Evolutionary conservation across 2,329 filamentous ascomycete genomes (phyloP).

Genomic region (Epichloe hybrida): DNA sequence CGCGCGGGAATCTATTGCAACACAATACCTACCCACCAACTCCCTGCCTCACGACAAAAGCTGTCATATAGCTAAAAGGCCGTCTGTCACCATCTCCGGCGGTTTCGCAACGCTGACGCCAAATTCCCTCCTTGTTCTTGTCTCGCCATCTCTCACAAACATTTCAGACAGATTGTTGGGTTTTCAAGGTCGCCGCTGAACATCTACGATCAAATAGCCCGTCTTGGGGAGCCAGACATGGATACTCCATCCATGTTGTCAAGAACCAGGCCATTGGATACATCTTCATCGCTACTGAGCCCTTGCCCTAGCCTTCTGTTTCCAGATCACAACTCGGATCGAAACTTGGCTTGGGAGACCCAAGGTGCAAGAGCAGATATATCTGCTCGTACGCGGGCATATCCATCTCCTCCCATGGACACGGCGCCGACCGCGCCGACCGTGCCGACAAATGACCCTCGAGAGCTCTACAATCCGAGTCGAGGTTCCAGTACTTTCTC

Average conservation of each 20-base stretch:
- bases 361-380: slow-evolving; percentile 23
- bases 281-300: slow-evolving; percentile 35
- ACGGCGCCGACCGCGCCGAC: slow-evolving; percentile 53
- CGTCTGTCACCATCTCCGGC: no score
- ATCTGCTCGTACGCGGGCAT: slow-evolving; percentile 44
- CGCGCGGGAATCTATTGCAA: no score
- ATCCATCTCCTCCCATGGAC: slow-evolving; percentile 65
- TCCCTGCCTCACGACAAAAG: not conserved
- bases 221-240: slow-evolving; percentile 28
- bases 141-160: no score
- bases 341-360: slow-evolving; percentile 2
- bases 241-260: slow-evolving; percentile 38
- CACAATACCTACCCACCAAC: no score
- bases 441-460: slow-evolving; percentile 43
- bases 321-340: slow-evolving; percentile 37
- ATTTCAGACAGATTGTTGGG: not conserved
- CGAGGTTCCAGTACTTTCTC: slow-evolving; percentile 30
- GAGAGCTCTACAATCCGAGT: slow-evolving; percentile 42
- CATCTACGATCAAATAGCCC: not conserved
- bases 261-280: slow-evolving; percentile 29
- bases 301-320: slow-evolving; percentile 44
- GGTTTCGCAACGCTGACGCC: no score
- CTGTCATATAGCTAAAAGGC: not conserved
- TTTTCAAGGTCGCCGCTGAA: not conserved
- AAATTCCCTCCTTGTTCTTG: no score